These are phyloP conservation scores for Jatropha multifida DNA, from an alignment of 441 rosid genomes.

Conservation along the genomic window DNA sequence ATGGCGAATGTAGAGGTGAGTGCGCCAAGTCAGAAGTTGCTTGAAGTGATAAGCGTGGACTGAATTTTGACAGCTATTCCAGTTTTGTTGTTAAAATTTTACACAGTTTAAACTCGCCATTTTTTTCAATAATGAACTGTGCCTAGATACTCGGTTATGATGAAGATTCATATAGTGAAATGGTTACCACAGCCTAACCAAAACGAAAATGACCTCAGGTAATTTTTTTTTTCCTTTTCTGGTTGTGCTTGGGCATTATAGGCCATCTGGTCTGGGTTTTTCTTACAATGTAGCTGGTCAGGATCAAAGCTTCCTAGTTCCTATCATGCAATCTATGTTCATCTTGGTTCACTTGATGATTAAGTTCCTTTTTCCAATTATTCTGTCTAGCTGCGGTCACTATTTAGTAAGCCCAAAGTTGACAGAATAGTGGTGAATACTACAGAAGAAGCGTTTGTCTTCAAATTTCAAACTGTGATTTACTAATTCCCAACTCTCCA, in stretches of 20 bases:
- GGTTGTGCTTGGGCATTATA: not conserved
- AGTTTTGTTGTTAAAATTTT: slow-evolving; percentile 25
- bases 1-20: slow-evolving; percentile 74
- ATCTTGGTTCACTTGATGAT: not conserved
- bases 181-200: not conserved
- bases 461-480: not conserved
- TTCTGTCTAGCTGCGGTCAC: not conserved
- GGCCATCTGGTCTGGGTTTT: not conserved
- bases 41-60: slow-evolving; percentile 51
- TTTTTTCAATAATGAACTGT: slow-evolving; percentile 24
- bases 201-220: not conserved
- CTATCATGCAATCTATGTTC: not conserved
- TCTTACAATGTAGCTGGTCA: not conserved
- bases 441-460: not conserved
- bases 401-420: not conserved
- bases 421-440: no score
- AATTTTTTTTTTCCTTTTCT: not conserved
- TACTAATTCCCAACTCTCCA: not conserved
- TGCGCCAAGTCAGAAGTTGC: slow-evolving; percentile 59
- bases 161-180: slow-evolving; percentile 5
- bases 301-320: not conserved
- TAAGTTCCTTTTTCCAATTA: not conserved
- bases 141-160: not conserved
- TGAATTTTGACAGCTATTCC: slow-evolving; percentile 35
- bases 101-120: slow-evolving; percentile 12